A percentile compares a stretch with the other conserved stretches of the same genome.
phyloP scores from a whole-genome alignment of 768 basidiomycete genomes.

The Boletus speciosus region DNA sequence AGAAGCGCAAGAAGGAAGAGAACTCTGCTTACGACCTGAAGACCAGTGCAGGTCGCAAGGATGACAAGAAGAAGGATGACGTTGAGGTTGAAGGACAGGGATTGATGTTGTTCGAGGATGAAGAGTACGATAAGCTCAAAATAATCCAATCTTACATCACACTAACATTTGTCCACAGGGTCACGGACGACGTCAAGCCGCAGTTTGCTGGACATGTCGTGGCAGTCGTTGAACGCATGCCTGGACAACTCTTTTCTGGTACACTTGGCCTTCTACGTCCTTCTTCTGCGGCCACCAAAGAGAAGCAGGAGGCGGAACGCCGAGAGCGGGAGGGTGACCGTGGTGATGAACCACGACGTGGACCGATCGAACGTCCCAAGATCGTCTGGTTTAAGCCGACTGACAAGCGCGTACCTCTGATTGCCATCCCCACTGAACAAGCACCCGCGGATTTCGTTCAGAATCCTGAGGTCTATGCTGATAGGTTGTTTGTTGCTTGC shows the following conservation, averaged over 20 bases:
- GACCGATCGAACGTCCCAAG: constrained; percentile 86
- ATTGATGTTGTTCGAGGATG: constrained; percentile 93
- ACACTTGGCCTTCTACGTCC: constrained; percentile 93
- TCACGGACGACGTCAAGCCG: constrained; percentile 96
- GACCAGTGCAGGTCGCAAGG: constrained; percentile 71
- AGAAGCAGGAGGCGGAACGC: constrained; percentile 97
- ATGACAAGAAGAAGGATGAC: constrained; percentile 99
- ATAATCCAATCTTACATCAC: not conserved
- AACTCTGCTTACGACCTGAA: constrained; percentile 92
- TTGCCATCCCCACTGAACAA: constrained; percentile 98
- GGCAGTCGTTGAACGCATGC: constrained; percentile 99
- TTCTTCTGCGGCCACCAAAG: constrained; percentile 95
- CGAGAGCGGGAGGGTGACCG: constrained; percentile 95
- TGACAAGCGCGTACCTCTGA: constrained; percentile 96
- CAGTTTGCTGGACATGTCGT: constrained; percentile 99
- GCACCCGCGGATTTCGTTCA: constrained; percentile 95
- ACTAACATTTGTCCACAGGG: constrained; percentile 44
- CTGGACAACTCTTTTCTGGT: constrained; percentile 96
- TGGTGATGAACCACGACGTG: constrained; percentile 76
- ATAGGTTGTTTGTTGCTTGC: constrained; percentile 93
- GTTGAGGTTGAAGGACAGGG: constrained; percentile 99
- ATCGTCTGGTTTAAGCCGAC: constrained; percentile 99
- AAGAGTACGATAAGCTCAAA: constrained; percentile 59
- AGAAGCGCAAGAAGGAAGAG: constrained; percentile 99
- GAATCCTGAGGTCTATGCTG: constrained; percentile 84